A percentile compares a stretch with the other conserved stretches of the same genome.
phyloP scores from a whole-genome alignment of 768 basidiomycete genomes.

The Amanita muscaria region DNA sequence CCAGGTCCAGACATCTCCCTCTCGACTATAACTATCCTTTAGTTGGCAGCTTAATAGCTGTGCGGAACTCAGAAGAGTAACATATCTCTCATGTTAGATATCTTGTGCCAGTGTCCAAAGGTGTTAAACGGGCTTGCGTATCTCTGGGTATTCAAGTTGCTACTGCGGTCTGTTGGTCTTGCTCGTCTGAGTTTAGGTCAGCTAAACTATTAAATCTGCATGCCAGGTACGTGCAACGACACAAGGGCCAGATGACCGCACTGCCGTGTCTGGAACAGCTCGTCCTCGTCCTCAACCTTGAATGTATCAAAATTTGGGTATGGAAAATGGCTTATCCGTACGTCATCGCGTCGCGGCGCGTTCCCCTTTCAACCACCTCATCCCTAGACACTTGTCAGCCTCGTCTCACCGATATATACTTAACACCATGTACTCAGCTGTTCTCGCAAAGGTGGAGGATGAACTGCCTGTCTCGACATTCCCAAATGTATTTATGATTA shows the following conservation, averaged over 20 bases:
- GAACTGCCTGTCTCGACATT: conserved; percentile 18
- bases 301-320: conserved; percentile 44
- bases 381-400: conserved; percentile 51
- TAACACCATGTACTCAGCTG: conserved; percentile 79
- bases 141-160: conserved; percentile 20
- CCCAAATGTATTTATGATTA: conserved; percentile 38
- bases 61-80: conserved; percentile 61
- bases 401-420: conserved; percentile 60
- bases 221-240: conserved; percentile 15
- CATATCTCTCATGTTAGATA: conserved; percentile 70
- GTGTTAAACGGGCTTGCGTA: conserved; percentile 19
- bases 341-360: no score
- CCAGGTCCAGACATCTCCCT: conserved; percentile 34
- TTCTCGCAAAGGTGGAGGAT: conserved; percentile 36
- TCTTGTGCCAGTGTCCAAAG: conserved; percentile 36
- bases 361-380: background rate
- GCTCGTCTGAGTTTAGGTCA: background rate
- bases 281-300: conserved; percentile 47
- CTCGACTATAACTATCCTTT: conserved; percentile 35
- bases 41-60: no score
- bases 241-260: conserved; percentile 52
- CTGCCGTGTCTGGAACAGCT: conserved; percentile 76
- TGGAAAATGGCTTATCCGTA: conserved; percentile 61
- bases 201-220: background rate
- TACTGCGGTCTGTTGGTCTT: conserved; percentile 16